Percentiles rank a stretch among this genome's conserved stretches.
Evolutionary conservation across 169 alveolate genomes (phyloP).

Genomic region (Babesia divergens): DNA sequence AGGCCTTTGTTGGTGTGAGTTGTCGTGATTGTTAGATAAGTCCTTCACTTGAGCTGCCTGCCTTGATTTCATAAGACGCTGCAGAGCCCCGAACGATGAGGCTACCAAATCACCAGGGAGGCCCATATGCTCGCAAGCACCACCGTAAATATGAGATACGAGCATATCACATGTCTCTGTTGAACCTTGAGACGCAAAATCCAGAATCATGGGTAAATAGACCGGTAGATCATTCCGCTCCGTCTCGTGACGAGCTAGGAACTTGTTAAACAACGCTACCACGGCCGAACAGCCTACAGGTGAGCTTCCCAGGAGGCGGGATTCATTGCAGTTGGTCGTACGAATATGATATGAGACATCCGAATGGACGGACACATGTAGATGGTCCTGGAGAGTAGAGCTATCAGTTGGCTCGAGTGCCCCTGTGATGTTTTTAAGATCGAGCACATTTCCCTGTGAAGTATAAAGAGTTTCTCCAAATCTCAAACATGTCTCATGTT

Average conservation of each 20-base stretch:
- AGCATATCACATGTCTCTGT: slow-evolving; percentile 37
- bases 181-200: slow-evolving; percentile 26
- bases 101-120: slow-evolving; percentile 42
- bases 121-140: slow-evolving; percentile 13
- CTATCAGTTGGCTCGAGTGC: background rate
- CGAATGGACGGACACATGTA: slow-evolving; percentile 7
- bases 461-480: background rate
- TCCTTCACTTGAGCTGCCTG: no score
- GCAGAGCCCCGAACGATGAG: slow-evolving; percentile 44
- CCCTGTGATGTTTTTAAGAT: background rate
- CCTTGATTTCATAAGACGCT: no score
- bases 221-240: background rate
- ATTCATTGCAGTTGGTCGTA: background rate
- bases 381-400: background rate
- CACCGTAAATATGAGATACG: slow-evolving; percentile 46
- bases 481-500: background rate
- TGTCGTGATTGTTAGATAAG: no score
- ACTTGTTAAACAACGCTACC: slow-evolving; percentile 6
- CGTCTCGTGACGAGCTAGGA: slow-evolving; percentile 1
- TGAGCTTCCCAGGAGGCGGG: slow-evolving; percentile 19
- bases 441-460: background rate
- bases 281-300: slow-evolving; percentile 44
- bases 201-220: slow-evolving; percentile 3
- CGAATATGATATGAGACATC: background rate
- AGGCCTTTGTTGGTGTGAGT: no score